Conservation (phyloP, 768 basidiomycete genomes). For the Psilocybe cyanescens region DNA sequence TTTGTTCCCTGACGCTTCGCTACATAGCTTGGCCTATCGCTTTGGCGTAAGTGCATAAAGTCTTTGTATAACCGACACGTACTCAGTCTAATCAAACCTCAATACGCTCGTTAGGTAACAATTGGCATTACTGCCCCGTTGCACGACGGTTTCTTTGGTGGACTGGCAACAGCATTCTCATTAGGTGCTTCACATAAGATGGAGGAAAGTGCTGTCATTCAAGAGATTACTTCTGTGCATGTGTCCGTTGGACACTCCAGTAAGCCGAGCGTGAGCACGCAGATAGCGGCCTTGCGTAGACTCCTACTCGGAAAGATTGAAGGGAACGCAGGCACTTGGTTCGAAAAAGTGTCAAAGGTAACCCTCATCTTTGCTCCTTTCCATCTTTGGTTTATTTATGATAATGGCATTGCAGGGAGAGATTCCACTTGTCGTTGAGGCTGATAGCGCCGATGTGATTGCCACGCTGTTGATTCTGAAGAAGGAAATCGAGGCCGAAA, state of each 20-base stretch:
- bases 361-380: not conserved
- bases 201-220: conserved; percentile 62
- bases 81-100: not conserved
- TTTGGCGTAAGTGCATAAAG: conserved; percentile 53
- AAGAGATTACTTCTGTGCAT: conserved; percentile 69
- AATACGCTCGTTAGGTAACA: conserved; percentile 43
- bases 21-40: conserved; percentile 63
- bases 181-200: conserved; percentile 62
- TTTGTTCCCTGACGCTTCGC: not conserved
- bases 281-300: conserved; percentile 73
- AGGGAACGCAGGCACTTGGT: conserved; percentile 45
- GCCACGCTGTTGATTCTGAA: conserved; percentile 76
- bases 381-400: not conserved
- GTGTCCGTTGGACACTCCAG: conserved; percentile 57
- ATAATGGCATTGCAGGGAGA: conserved; percentile 46
- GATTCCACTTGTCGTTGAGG: conserved; percentile 76
- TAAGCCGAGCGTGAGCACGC: conserved; percentile 72
- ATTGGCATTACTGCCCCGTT: conserved; percentile 66
- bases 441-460: conserved; percentile 81
- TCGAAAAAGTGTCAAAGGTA: conserved; percentile 49
- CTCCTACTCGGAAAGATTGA: conserved; percentile 53
- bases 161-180: conserved; percentile 70
- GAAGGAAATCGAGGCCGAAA: conserved; percentile 56
- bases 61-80: not conserved
- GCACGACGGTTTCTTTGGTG: conserved; percentile 55